phyloP scores from a whole-genome alignment of 441 rosid genomes.

The Syzygium malaccense region DNA sequence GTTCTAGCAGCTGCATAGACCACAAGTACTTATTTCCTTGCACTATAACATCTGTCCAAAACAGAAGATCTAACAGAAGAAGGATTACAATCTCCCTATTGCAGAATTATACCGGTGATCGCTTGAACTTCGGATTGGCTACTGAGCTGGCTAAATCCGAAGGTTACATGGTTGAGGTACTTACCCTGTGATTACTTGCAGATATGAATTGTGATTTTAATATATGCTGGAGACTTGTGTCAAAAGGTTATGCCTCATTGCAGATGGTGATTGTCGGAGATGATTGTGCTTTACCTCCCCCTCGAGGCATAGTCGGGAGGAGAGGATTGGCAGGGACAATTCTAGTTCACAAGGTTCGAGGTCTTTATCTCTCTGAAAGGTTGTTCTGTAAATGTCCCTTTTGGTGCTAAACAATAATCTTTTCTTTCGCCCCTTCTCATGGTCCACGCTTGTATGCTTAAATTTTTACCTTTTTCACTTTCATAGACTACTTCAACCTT shows the following conservation, averaged over 20 bases:
- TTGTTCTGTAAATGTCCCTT: not conserved
- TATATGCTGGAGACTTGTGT: not conserved
- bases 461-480: not conserved
- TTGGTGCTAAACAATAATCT: not conserved
- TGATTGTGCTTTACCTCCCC: conserved; percentile 98
- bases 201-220: not conserved
- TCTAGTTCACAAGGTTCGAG: conserved; percentile 78
- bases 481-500: not conserved
- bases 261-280: conserved; percentile 96
- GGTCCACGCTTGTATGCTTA: not conserved
- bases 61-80: not conserved
- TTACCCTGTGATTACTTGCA: not conserved
- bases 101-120: conserved; percentile 96
- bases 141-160: conserved; percentile 99
- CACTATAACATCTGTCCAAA: not conserved
- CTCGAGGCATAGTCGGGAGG: conserved; percentile 82
- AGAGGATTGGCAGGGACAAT: conserved; percentile 98
- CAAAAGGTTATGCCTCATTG: conserved; percentile 12
- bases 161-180: conserved; percentile 90
- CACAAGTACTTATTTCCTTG: not conserved
- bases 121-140: conserved; percentile 95
- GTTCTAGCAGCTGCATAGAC: not conserved
- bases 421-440: not conserved
- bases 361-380: not conserved
- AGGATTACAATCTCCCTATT: not conserved